phyloP scores from a whole-genome alignment of 441 rosid species.

The Arabidopsis hybrid region DNA sequence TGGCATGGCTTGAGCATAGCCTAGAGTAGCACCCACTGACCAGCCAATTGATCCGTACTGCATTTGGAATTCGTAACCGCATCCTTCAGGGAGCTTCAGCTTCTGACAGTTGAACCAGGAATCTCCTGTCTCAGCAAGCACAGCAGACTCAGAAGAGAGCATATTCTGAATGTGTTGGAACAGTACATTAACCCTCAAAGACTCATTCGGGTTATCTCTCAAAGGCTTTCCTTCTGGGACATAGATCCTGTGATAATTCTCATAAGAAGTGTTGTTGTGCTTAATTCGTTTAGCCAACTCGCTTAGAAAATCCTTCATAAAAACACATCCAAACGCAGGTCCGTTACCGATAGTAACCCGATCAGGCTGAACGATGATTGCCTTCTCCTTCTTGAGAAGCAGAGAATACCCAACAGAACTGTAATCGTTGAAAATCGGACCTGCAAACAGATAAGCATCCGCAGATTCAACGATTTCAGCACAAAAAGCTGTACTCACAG shows the following conservation, averaged over 20 bases:
- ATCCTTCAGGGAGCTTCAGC: constrained; percentile 73
- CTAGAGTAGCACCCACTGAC: constrained; percentile 82
- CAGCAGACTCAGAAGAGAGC: constrained; percentile 66
- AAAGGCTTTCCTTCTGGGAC: constrained; percentile 78
- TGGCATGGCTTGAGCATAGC: constrained; percentile 75
- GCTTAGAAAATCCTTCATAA: constrained; percentile 85
- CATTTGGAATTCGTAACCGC: constrained; percentile 88
- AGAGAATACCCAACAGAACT: constrained; percentile 95
- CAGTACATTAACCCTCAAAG: constrained; percentile 60
- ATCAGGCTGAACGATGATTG: constrained; percentile 80
- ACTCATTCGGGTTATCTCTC: constrained; percentile 61
- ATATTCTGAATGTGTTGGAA: constrained; percentile 73
- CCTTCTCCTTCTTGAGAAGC: constrained; percentile 92
- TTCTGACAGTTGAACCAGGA: constrained; percentile 88
- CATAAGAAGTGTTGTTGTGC: constrained; percentile 65
- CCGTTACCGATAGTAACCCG: constrained; percentile 80
- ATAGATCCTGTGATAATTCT: constrained; percentile 81
- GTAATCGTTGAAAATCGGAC: constrained; percentile 89
- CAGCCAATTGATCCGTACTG: constrained; percentile 86
- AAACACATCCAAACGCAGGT: constrained; percentile 84
- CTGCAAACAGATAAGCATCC: constrained; percentile 93
- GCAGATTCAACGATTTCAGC: constrained; percentile 93
- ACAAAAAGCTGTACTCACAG: constrained; percentile 82
- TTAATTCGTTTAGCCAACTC: constrained; percentile 64
- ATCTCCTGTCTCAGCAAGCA: constrained; percentile 81